These are phyloP conservation scores for Coemansia sp. DNA, from an alignment of 192 early-diverging fungal species.

Conservation along the genomic window DNA sequence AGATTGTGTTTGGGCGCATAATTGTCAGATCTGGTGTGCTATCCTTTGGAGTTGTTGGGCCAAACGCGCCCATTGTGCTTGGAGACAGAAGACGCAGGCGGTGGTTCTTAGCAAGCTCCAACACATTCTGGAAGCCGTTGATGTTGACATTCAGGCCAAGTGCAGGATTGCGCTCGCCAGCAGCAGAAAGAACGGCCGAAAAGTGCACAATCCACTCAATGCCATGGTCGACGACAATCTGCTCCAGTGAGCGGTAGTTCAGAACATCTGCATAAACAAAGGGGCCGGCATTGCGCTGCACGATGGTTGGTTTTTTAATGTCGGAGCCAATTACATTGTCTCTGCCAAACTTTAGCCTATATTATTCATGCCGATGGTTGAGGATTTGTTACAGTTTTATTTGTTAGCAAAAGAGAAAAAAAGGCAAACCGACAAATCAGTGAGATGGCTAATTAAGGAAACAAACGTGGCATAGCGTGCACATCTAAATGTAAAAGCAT, in stretches of 20 bases:
- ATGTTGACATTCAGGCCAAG: conserved; percentile 65
- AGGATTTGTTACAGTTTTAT: too few species aligned
- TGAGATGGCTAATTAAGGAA: background rate
- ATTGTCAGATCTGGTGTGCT: conserved; percentile 64
- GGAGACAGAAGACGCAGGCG: conserved; percentile 61
- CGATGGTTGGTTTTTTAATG: conserved; percentile 61
- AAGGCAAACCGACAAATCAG: too few species aligned
- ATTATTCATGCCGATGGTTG: background rate
- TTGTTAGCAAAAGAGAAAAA: too few species aligned
- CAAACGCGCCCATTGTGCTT: conserved; percentile 71
- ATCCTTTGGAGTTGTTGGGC: conserved; percentile 64
- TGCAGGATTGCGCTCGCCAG: conserved; percentile 64
- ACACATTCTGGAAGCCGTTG: conserved; percentile 66
- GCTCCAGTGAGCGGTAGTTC: conserved; percentile 63
- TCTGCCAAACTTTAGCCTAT: conserved; percentile 59
- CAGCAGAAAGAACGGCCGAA: conserved; percentile 67
- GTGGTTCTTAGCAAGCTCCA: conserved; percentile 63
- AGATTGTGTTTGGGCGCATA: conserved; percentile 70
- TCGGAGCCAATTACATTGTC: conserved; percentile 67
- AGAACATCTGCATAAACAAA: conserved; percentile 69
- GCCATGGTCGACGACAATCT: conserved; percentile 63
- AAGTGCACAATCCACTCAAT: conserved; percentile 71
- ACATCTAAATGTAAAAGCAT: background rate
- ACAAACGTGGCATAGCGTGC: conserved; percentile 13
- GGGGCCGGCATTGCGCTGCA: conserved; percentile 56